Evolutionary conservation across 2,329 filamentous ascomycete genomes (phyloP).

Genomic region (Fusarium pininemorale): DNA sequence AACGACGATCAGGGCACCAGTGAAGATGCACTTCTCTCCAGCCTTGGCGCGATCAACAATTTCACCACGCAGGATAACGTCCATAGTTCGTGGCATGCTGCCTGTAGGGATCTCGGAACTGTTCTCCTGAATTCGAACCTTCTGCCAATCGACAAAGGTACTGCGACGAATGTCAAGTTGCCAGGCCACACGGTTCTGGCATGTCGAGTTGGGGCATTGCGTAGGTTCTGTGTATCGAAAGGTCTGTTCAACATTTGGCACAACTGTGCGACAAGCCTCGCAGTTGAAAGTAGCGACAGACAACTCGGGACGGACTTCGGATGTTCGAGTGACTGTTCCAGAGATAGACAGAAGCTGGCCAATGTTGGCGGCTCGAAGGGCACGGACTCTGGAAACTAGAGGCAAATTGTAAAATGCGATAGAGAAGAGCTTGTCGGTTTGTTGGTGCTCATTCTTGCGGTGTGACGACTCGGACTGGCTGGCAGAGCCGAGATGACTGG

Average conservation of each 20-base stretch:
- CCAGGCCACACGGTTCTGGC: slow-evolving; percentile 92
- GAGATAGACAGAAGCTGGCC: slow-evolving; percentile 95
- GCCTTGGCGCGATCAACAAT: slow-evolving; percentile 98
- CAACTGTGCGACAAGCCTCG: slow-evolving; percentile 83
- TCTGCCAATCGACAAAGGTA: slow-evolving; percentile 99
- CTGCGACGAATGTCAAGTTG: slow-evolving; percentile 95
- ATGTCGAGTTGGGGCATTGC: slow-evolving; percentile 89
- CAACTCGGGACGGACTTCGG: slow-evolving; percentile 93
- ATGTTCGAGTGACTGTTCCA: slow-evolving; percentile 94
- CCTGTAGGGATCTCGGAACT: slow-evolving; percentile 97
- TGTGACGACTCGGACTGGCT: slow-evolving; percentile 73
- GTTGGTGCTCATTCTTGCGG: slow-evolving; percentile 89
- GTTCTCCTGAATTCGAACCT: slow-evolving; percentile 97
- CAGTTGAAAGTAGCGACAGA: slow-evolving; percentile 93
- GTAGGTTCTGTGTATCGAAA: slow-evolving; percentile 98
- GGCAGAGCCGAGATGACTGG: slow-evolving; percentile 68
- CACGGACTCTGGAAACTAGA: slow-evolving; percentile 84
- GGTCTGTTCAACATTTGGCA: slow-evolving; percentile 94
- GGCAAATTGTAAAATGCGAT: slow-evolving; percentile 94
- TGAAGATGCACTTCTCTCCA: slow-evolving; percentile 98
- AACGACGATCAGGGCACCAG: slow-evolving; percentile 93
- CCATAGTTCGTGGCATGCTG: slow-evolving; percentile 98
- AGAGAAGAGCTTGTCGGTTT: slow-evolving; percentile 95
- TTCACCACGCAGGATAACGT: slow-evolving; percentile 94
- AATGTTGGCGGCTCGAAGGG: slow-evolving; percentile 88